phyloP scores from a whole-genome alignment of 495 filamentous ascomycete genomes.

The Filosporella fistucella region DNA sequence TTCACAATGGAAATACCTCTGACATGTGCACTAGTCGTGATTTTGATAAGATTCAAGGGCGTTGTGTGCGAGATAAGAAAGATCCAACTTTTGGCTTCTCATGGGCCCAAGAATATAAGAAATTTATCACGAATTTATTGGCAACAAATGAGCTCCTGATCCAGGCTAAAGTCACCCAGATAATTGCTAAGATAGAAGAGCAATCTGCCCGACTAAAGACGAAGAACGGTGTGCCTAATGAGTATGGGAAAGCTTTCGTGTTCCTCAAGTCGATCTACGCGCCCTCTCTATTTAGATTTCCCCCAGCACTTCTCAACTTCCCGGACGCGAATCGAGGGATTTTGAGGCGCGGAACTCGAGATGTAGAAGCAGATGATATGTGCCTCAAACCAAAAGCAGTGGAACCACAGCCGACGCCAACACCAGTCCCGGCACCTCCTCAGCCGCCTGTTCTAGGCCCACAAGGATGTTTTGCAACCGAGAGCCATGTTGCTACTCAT shows the following conservation, averaged over 20 bases:
- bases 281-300: background rate
- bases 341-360: background rate
- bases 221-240: background rate
- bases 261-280: background rate
- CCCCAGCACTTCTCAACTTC: background rate
- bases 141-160: background rate
- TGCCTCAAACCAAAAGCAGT: background rate
- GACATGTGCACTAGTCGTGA: background rate
- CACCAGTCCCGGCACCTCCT: background rate
- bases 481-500: background rate
- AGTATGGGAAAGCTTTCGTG: background rate
- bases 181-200: background rate
- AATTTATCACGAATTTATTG: background rate
- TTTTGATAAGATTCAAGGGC: background rate
- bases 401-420: background rate
- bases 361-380: background rate
- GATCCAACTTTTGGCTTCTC: background rate
- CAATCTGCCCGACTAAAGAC: background rate
- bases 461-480: background rate
- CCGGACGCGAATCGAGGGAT: background rate
- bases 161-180: background rate
- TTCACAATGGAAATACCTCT: background rate
- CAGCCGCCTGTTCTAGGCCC: background rate
- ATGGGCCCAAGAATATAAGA: background rate
- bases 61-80: background rate